Conservation (phyloP, 108 stramenopile species). For the Conticribra guillardii region DNA sequence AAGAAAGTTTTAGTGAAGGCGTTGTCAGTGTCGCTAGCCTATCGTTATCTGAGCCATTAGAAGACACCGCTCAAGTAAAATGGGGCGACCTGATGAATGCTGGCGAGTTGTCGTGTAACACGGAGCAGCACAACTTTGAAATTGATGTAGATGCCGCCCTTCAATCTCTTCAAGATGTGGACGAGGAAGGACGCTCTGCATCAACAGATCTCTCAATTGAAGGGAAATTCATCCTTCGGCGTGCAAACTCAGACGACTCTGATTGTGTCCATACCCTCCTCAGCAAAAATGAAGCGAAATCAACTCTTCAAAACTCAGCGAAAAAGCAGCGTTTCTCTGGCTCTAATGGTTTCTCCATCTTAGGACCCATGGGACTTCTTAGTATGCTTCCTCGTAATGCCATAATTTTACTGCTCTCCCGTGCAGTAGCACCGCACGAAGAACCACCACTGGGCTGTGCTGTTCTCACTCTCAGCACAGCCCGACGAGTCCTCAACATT, state of each 20-base stretch:
- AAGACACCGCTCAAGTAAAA: slow-evolving; percentile 24
- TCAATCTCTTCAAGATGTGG: slow-evolving; percentile 57
- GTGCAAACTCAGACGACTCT: slow-evolving; percentile 58
- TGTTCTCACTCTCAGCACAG: slow-evolving; percentile 61
- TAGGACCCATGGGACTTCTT: background rate
- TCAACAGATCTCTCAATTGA: slow-evolving; percentile 60
- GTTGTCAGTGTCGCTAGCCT: slow-evolving; percentile 35
- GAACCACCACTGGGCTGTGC: slow-evolving; percentile 83
- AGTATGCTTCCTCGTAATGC: slow-evolving; percentile 2
- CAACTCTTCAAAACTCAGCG: no score
- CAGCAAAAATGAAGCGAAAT: slow-evolving; percentile 7
- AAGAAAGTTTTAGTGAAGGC: no score
- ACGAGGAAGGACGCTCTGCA: slow-evolving; percentile 62
- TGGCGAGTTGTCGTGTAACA: background rate
- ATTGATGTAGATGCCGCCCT: slow-evolving; percentile 52
- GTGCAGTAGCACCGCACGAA: slow-evolving; percentile 62
- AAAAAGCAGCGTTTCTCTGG: background rate
- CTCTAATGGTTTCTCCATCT: background rate
- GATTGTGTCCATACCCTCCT: slow-evolving; percentile 54
- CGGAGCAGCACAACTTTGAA: background rate
- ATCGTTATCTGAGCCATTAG: slow-evolving; percentile 41
- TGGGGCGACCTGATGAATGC: slow-evolving; percentile 19
- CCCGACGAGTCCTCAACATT: slow-evolving; percentile 53
- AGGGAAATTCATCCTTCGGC: slow-evolving; percentile 64
- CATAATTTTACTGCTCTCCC: slow-evolving; percentile 69